Percentiles rank a stretch among this genome's conserved stretches.
These are phyloP conservation scores for Plectosphaerella sp. DNA, from an alignment of 2,329 filamentous ascomycete species.

Conservation along the genomic window DNA sequence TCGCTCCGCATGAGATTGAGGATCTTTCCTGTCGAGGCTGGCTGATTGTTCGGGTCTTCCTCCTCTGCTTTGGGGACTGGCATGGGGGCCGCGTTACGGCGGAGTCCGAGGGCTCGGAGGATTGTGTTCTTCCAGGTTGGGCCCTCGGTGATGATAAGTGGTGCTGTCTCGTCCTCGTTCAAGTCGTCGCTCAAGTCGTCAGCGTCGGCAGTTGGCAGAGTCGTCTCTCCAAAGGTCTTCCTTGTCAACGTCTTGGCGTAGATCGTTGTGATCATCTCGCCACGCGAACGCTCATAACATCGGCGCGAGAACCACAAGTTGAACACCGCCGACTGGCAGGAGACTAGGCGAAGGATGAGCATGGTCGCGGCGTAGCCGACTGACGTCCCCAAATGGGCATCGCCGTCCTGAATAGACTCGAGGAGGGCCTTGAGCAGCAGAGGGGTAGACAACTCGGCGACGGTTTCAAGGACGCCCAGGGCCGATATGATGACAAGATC, in stretches of 20 bases:
- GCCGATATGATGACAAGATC: conserved; percentile 67
- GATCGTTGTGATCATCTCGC: conserved; percentile 81
- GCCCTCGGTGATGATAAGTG: conserved; percentile 11
- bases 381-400: conserved; percentile 47
- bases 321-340: conserved; percentile 63
- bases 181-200: conserved; percentile 7
- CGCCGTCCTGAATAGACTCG: conserved; percentile 55
- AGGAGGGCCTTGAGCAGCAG: conserved; percentile 70
- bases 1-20: conserved; percentile 81
- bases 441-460: conserved; percentile 52
- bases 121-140: not conserved
- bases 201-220: conserved; percentile 8
- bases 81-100: not conserved
- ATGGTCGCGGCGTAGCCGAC: conserved; percentile 62
- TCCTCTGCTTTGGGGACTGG: conserved; percentile 10
- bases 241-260: conserved; percentile 72
- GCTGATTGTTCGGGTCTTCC: conserved; percentile 36
- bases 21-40: conserved; percentile 85
- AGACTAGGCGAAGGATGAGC: conserved; percentile 55
- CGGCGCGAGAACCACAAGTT: conserved; percentile 79
- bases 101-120: not conserved
- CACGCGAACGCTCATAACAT: conserved; percentile 76
- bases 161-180: conserved; percentile 6
- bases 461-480: conserved; percentile 60
- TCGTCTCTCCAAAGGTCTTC: conserved; percentile 44